These are phyloP conservation scores for Dryas octopetala DNA, from an alignment of 306 rosid genomes.

Conservation along the genomic window DNA sequence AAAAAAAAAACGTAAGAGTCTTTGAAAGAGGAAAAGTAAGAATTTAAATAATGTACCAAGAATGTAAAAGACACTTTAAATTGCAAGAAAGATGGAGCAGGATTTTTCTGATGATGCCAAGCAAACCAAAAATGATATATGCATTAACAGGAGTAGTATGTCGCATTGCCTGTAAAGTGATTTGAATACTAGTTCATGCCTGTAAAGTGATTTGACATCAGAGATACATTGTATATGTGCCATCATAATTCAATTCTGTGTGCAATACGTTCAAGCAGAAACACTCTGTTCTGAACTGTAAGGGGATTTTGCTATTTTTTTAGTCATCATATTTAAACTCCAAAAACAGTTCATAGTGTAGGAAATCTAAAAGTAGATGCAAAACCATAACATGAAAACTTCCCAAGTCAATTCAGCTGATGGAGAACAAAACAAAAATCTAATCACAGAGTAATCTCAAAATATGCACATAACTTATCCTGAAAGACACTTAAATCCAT, in stretches of 20 bases:
- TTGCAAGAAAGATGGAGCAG: background rate
- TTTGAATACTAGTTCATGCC: background rate
- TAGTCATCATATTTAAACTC: background rate
- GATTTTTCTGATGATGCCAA: background rate
- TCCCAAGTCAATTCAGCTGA: background rate
- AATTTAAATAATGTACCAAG: background rate
- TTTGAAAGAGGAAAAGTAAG: background rate
- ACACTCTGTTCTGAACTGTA: no score
- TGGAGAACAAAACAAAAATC: no score
- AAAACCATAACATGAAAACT: slow-evolving; percentile 9
- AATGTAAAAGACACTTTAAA: background rate
- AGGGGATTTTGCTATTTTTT: background rate
- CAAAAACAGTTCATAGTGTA: background rate
- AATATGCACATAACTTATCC: background rate
- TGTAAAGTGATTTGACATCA: background rate
- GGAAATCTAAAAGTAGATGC: background rate
- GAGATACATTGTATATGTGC: background rate
- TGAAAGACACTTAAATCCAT: background rate
- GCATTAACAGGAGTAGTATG: background rate
- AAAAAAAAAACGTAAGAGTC: slow-evolving; percentile 2
- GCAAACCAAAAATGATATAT: background rate
- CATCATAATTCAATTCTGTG: background rate
- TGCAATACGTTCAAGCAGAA: background rate
- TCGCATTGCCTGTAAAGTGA: background rate
- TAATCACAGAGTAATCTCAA: slow-evolving; percentile 13